Evolutionary conservation across 225 moss, liverwort and hornwort genomes (phyloP).

Genomic region (Antitrichia curtipendula): DNA sequence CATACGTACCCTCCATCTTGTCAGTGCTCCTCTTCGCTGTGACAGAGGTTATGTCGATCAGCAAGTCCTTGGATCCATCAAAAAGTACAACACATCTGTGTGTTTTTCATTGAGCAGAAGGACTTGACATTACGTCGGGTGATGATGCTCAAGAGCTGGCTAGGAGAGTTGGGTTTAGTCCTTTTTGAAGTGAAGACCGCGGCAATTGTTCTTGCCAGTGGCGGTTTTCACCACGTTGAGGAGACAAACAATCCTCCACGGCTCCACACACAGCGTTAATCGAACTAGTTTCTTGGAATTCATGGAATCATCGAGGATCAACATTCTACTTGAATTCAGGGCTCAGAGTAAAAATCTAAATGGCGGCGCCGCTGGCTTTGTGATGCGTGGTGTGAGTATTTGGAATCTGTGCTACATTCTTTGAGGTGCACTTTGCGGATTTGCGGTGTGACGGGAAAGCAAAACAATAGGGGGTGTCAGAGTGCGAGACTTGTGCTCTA

Average conservation of each 20-base stretch:
- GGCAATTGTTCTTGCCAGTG: background rate
- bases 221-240: background rate
- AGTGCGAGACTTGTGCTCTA: background rate
- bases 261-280: background rate
- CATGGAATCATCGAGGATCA: background rate
- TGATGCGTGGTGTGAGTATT: background rate
- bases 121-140: background rate
- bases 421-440: background rate
- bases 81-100: background rate
- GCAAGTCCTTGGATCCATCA: background rate
- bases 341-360: background rate
- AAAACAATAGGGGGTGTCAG: too few relatives aligned
- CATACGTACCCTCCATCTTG: background rate
- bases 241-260: background rate
- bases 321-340: background rate
- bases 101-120: background rate
- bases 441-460: too few relatives aligned
- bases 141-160: background rate
- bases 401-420: background rate
- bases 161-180: background rate
- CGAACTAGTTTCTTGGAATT: background rate
- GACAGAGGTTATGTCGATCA: background rate
- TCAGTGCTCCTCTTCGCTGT: background rate
- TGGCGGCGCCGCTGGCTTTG: background rate
- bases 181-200: background rate